A percentile compares a stretch with the other conserved stretches of the same genome.
phyloP scores from a whole-genome alignment of 805 yeast genomes.

The Lachancea kluyveri region DNA sequence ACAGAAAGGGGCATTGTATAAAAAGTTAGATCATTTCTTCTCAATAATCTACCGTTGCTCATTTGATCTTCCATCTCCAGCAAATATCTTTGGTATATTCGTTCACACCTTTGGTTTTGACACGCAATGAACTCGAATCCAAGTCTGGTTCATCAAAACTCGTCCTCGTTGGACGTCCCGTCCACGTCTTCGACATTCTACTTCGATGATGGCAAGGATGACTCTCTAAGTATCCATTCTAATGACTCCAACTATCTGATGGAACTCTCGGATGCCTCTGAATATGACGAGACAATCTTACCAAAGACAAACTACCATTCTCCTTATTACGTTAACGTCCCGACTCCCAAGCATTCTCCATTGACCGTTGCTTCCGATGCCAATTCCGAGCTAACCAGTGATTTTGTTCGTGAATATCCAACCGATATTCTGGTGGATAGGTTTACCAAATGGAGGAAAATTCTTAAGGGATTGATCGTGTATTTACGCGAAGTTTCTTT shows the following conservation, averaged over 20 bases:
- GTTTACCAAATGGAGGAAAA: constrained; percentile 75
- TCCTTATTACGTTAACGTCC: constrained; percentile 30
- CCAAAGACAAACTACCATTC: constrained; percentile 27
- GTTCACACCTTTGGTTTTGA: too few species aligned
- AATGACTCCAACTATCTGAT: constrained; percentile 19
- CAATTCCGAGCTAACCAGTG: constrained; percentile 10
- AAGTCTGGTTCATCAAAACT: too few species aligned
- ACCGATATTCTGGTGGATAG: constrained; percentile 76
- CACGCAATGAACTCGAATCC: too few species aligned
- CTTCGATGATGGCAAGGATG: too few species aligned
- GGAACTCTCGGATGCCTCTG: constrained; percentile 19
- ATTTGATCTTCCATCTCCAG: too few species aligned
- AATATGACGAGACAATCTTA: constrained; percentile 15
- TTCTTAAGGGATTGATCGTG: constrained; percentile 60
- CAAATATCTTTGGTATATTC: too few species aligned
- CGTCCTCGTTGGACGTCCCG: too few species aligned
- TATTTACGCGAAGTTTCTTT: constrained; percentile 71
- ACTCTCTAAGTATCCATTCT: constrained; percentile 17
- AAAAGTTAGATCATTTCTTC: too few species aligned
- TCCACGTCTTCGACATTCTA: too few species aligned
- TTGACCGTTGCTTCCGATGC: constrained; percentile 13
- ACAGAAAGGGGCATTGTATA: too few species aligned
- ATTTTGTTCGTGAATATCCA: constrained; percentile 43
- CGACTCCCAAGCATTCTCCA: constrained; percentile 27
- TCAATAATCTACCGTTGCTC: too few species aligned